phyloP scores from a whole-genome alignment of 2,329 filamentous ascomycete genomes.

The Macrophomina pseudophaseolina region DNA sequence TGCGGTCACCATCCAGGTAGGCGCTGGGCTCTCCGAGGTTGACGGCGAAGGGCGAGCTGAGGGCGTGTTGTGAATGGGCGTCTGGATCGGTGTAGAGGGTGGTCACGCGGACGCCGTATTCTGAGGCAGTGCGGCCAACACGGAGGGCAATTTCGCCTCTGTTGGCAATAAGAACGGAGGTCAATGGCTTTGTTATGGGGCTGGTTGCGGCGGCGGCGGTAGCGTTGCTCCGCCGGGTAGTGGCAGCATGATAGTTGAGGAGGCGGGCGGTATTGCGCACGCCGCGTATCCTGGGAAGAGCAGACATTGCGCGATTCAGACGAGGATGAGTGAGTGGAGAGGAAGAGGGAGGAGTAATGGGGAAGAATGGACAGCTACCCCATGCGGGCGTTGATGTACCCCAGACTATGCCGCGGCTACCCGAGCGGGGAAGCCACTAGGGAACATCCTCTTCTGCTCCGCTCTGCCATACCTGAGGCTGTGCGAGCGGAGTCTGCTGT shows the following conservation, averaged over 20 bases:
- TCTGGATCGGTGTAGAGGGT: slow-evolving; percentile 96
- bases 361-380: slow-evolving; percentile 35
- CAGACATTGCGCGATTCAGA: neutral
- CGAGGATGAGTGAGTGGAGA: neutral
- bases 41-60: slow-evolving; percentile 80
- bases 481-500: neutral
- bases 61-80: slow-evolving; percentile 82
- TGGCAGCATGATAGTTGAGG: neutral
- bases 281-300: slow-evolving; percentile 7
- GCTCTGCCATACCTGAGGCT: neutral
- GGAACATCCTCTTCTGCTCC: neutral
- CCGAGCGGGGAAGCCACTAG: slow-evolving; percentile 13
- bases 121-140: slow-evolving; percentile 84
- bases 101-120: slow-evolving; percentile 89
- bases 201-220: slow-evolving; percentile 1
- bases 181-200: slow-evolving; percentile 41
- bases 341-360: slow-evolving; percentile 5
- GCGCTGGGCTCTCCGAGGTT: slow-evolving; percentile 82
- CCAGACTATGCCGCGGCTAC: slow-evolving; percentile 21
- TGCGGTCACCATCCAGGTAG: slow-evolving; percentile 92
- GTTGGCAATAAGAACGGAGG: slow-evolving; percentile 93
- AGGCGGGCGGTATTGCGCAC: slow-evolving; percentile 11
- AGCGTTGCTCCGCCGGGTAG: slow-evolving; percentile 3
- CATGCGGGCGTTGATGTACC: slow-evolving; percentile 28
- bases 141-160: slow-evolving; percentile 95